A percentile compares a stretch with the other conserved stretches of the same genome.
Conservation (phyloP, 345 rosid genomes). For the Excoecaria cochinchinensis region DNA sequence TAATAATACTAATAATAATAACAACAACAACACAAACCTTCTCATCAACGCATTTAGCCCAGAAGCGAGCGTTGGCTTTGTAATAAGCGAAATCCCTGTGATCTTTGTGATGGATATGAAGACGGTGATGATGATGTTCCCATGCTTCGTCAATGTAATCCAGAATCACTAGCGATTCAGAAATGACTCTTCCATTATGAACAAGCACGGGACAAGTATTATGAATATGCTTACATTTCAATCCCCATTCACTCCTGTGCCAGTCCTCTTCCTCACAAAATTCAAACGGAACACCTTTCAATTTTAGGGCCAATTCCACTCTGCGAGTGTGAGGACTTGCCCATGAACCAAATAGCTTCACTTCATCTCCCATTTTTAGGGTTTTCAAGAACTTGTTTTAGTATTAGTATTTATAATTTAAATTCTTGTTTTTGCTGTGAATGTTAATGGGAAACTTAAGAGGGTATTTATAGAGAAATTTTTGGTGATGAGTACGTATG, state of each 20-base stretch:
- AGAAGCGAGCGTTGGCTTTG: constrained; percentile 1
- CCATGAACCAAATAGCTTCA: background rate
- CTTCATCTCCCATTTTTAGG: constrained; percentile 1
- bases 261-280: background rate
- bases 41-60: constrained; percentile 2
- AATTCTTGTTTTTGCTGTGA: background rate
- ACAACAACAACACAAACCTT: background rate
- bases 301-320: background rate
- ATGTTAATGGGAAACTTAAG: background rate
- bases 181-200: constrained; percentile 2
- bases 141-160: constrained; percentile 2
- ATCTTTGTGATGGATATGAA: background rate
- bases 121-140: background rate
- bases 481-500: background rate
- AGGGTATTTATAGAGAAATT: background rate
- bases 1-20: too few species aligned
- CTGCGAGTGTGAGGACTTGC: background rate
- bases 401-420: background rate
- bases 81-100: background rate
- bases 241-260: background rate
- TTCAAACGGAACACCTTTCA: background rate
- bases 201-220: background rate
- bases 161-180: background rate
- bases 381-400: background rate
- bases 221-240: background rate